These are phyloP conservation scores for Colletotrichum musae DNA, from an alignment of 2,329 filamentous ascomycete genomes.

Conservation along the genomic window DNA sequence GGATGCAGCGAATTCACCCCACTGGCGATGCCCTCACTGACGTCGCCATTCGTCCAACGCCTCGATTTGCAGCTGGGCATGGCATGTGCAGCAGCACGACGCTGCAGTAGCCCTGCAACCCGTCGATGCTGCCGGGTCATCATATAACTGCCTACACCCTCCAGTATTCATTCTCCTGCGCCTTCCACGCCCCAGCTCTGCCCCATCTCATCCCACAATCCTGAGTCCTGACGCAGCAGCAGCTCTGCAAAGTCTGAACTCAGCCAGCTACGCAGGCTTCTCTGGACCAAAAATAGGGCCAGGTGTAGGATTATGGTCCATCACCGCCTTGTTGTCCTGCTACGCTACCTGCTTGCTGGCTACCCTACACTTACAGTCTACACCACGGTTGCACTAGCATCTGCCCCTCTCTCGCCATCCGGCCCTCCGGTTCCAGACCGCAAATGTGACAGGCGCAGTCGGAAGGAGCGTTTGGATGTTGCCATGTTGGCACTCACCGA, in stretches of 20 bases:
- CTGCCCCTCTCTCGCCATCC: constrained; percentile 13
- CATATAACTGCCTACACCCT: constrained; percentile 10
- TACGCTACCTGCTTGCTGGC: not conserved
- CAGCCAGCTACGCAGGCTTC: not conserved
- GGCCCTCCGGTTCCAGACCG: constrained; percentile 33
- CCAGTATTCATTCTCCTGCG: not conserved
- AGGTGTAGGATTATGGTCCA: not conserved
- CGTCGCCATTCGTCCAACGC: constrained; percentile 32
- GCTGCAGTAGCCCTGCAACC: constrained; percentile 14
- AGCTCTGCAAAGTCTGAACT: not conserved
- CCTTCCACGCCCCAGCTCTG: constrained; percentile 19
- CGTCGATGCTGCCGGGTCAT: constrained; percentile 29
- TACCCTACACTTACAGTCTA: not conserved
- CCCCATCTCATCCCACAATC: constrained; percentile 13
- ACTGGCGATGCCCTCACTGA: constrained; percentile 40
- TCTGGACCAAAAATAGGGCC: constrained; percentile 37
- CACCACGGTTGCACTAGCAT: not conserved
- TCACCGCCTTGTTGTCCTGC: not conserved
- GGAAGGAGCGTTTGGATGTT: not conserved
- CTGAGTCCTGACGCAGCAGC: not conserved
- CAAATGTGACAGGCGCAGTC: constrained; percentile 39
- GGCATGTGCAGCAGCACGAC: not conserved
- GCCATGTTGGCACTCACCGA: constrained; percentile 36
- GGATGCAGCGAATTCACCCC: constrained; percentile 18
- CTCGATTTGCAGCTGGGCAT: constrained; percentile 6